Percentiles rank a stretch among this genome's conserved stretches.
phyloP scores from a whole-genome alignment of 768 basidiomycete genomes.

The Ephemerocybe angulata region DNA sequence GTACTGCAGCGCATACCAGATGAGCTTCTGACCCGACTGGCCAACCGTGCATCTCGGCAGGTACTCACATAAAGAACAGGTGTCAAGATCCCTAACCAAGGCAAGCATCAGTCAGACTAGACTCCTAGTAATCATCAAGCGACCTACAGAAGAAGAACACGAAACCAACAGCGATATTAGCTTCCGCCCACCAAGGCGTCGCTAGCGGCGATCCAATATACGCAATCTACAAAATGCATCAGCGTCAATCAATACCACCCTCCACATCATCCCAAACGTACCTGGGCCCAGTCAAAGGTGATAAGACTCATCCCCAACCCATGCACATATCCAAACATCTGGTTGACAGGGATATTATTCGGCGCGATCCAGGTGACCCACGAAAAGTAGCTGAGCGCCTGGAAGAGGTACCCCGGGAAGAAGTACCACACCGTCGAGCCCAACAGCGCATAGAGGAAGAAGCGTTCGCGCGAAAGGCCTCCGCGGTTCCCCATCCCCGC shows the following conservation, averaged over 20 bases:
- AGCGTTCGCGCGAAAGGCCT: conserved; percentile 71
- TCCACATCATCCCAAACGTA: conserved; percentile 26
- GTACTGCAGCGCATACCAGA: conserved; percentile 31
- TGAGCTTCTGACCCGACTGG: background rate
- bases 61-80: conserved; percentile 53
- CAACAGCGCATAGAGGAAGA: conserved; percentile 66
- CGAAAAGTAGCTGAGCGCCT: conserved; percentile 57
- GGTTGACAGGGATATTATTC: conserved; percentile 63
- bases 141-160: conserved; percentile 62
- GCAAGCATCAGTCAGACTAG: background rate
- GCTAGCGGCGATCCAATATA: conserved; percentile 71
- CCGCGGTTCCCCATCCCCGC: conserved; percentile 61
- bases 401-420: conserved; percentile 73
- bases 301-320: conserved; percentile 68
- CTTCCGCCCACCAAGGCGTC: conserved; percentile 82
- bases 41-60: background rate
- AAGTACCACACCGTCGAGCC: conserved; percentile 62
- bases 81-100: conserved; percentile 45
- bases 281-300: conserved; percentile 82
- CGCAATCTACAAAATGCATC: conserved; percentile 39
- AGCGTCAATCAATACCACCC: background rate
- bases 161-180: conserved; percentile 62
- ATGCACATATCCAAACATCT: conserved; percentile 66
- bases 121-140: background rate
- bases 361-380: conserved; percentile 68